Base-by-base conservation (phyloP, 164 flowering plant species). In the Nymphaea colorata region DNA sequence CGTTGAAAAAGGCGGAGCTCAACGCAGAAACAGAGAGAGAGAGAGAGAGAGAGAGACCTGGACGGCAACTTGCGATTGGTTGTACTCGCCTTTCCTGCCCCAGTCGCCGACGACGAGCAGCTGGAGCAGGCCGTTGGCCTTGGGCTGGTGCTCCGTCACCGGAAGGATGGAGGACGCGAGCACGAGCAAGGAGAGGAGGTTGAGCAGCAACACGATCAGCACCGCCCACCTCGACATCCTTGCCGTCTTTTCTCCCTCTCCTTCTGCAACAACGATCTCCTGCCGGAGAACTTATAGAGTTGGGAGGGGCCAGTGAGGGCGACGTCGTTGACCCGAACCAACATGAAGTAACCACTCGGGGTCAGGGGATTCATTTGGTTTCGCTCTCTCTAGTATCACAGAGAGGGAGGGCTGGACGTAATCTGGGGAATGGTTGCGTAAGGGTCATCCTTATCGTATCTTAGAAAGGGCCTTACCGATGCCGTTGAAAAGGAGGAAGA, bases 81-180 rank as follows among this genome's bases (percentile, higher is more conserved):
- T 82, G 60, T 77, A 72, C 2, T 5, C 12, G 11, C 86, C 86
- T 71, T 45, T 77, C 70, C 86, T 77, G 57, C 86, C 86, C 86
- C 83, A 82, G 41, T 82, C 86, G 53, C 86, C 86, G 16, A 82
- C 68, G n/a, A 81, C 84, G 66, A 83, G 67, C 62, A 83, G 70
- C 60, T 72, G 79, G 7, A 83, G 77, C 3, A 82, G 76, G 5
- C 77, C 82, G 41, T 78, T 79, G 2, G 51, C 65, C 65, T 77
- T 79, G 3, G 70, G 25, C 0, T 64, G 74, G 18, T 79, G 81
- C 14, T 77, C 77, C 2, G 11, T 47, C 55, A 47, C 55, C 55
- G 55, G 55, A 47, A 47, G 55, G 12, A 47, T 7, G 2, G 55
- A 47, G 12, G 12, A 12, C 7, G 55, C 7, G 55, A 47, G 55